These are phyloP conservation scores for Cronartium quercuum DNA, from an alignment of 1,284 basidiomycete species.

Conservation along the genomic window DNA sequence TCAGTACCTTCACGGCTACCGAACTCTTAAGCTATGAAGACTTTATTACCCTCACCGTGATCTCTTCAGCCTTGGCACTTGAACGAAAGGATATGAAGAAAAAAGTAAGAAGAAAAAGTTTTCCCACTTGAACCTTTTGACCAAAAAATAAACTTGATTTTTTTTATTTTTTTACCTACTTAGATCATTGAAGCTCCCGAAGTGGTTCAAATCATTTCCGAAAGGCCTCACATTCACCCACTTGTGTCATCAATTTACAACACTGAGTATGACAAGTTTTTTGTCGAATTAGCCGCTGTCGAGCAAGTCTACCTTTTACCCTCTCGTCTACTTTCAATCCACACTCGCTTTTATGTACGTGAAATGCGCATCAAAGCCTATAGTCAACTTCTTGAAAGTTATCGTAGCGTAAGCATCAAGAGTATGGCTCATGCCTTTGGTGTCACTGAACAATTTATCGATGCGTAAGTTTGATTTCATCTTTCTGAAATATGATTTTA, in stretches of 20 bases:
- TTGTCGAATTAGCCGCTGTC: constrained; percentile 64
- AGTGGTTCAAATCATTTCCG: constrained; percentile 53
- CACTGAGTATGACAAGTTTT: constrained; percentile 91
- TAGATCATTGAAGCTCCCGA: constrained; percentile 57
- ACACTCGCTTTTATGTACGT: constrained; percentile 82
- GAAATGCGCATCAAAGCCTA: constrained; percentile 97
- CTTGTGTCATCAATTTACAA: constrained; percentile 66
- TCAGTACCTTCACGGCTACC: constrained; percentile 88
- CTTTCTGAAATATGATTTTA: constrained; percentile 9
- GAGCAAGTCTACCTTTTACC: constrained; percentile 81
- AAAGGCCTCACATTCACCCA: constrained; percentile 53
- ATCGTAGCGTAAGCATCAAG: constrained; percentile 81
- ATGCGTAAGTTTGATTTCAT: constrained; percentile 57
- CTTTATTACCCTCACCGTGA: constrained; percentile 79
- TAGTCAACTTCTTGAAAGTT: constrained; percentile 81
- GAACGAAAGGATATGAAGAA: constrained; percentile 84
- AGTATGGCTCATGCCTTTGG: constrained; percentile 83
- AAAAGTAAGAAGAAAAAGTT: constrained; percentile 57
- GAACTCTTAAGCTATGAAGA: constrained; percentile 85
- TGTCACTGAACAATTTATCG: constrained; percentile 79
- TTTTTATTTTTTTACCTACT: constrained; percentile 20
- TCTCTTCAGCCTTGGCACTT: constrained; percentile 70
- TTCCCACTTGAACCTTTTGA: not conserved
- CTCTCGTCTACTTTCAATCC: constrained; percentile 75
- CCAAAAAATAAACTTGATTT: not conserved